Evolutionary conservation across 371 early-diverging fungal species (phyloP), one percentile per base, ranked within the genome.

Genomic region (Massospora cicadina): DNA sequence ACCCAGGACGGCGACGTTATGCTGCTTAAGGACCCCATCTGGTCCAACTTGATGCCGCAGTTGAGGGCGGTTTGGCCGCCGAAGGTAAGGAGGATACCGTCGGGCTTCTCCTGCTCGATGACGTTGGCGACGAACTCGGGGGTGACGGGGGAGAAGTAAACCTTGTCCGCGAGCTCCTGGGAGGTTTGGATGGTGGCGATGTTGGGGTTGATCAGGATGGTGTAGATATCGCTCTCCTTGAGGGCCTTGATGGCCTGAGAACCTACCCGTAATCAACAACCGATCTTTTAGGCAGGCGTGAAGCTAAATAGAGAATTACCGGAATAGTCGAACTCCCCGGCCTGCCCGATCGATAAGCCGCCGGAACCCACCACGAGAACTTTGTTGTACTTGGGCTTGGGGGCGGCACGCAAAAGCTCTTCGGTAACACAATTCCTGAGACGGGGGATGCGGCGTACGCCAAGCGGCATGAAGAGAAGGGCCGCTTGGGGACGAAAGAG

Each of bases 301-400:
- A n/a, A n/a, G n/a, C n/a, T n/a, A n/a, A n/a, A n/a, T n/a, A n/a
- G n/a, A n/a, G n/a, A n/a, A n/a, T 90, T 89, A 56, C 95, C 94
- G 68, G 95, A 95, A 77, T 96, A 96, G 75, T 96, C 97, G 69
- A 96, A 96, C 79, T 96, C 97, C 64, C 97, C 97, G 55, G 97
- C 97, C 75, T 97, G 97, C 33, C 97, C 97, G 69, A 97, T 97
- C 27, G 89, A 88, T 62, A 97, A 74, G 70, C 97, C 97, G 64
- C 97, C 97, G 26, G 91, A 91, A 55, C 97, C 97, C 53, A 97
- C 79, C n/a, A 97, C 86, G 60, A 95, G 79, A 17, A 95, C 95
- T 78, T 93, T 93, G 67, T 76, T 78, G 65, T 81, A 80, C 55
- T 71, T 64, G 10, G 76, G 76, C 59, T 76, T 75, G 43, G 43